Conservation (phyloP, 2,329 filamentous ascomycete species). For the Pyricularia grisea region DNA sequence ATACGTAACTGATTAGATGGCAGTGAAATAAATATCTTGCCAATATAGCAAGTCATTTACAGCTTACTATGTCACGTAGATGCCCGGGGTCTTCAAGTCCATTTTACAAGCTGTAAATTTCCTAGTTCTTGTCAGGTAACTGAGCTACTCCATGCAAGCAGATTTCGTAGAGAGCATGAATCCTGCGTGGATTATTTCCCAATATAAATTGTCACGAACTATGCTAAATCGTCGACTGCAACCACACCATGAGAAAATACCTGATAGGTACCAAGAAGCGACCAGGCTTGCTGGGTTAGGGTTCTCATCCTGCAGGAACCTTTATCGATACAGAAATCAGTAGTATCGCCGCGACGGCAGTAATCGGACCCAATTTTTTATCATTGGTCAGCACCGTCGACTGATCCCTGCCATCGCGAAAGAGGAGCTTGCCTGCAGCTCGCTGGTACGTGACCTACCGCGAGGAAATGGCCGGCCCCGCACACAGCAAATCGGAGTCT, state of each 20-base stretch:
- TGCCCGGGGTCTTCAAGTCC: too few relatives aligned
- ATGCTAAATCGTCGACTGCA: neutral
- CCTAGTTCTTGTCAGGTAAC: too few relatives aligned
- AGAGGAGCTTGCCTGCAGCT: neutral
- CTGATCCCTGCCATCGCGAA: neutral
- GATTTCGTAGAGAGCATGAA: too few relatives aligned
- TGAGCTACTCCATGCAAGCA: too few relatives aligned
- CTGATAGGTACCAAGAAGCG: too few relatives aligned
- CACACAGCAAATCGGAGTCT: conserved; percentile 3
- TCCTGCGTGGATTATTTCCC: too few relatives aligned
- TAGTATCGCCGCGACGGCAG: neutral
- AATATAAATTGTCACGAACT: too few relatives aligned
- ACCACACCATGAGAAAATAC: neutral
- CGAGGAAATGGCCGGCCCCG: neutral
- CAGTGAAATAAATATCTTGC: too few relatives aligned
- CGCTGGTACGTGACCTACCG: neutral
- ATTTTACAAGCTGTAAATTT: too few relatives aligned
- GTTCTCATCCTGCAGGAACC: neutral
- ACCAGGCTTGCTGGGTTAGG: neutral
- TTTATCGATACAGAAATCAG: neutral
- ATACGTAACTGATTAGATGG: too few relatives aligned
- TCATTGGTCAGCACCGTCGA: neutral
- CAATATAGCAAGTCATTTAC: too few relatives aligned
- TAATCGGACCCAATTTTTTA: neutral
- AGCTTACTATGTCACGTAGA: too few relatives aligned